phyloP scores from a whole-genome alignment of 2,329 filamentous ascomycete genomes.

The Ophiostoma sp. region DNA sequence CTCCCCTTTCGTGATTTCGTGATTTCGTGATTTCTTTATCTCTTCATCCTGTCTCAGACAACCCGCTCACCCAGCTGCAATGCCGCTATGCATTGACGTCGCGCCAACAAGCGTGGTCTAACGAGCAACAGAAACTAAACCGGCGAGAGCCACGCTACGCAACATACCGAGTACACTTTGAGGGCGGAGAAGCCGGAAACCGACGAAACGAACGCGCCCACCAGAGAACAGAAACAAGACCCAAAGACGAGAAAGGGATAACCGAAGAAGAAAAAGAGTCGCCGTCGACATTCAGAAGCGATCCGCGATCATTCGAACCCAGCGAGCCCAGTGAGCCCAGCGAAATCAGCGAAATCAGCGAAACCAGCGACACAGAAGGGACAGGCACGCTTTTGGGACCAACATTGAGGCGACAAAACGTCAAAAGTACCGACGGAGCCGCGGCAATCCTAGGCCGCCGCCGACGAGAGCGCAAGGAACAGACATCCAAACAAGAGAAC shows the following conservation, averaged over 20 bases:
- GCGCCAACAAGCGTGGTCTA: slow-evolving; percentile 17
- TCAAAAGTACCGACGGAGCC: background rate
- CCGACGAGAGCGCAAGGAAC: background rate
- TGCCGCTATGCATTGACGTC: slow-evolving; percentile 16
- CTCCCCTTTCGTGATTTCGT: background rate
- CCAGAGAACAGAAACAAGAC: background rate
- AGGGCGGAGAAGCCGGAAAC: slow-evolving; percentile 19
- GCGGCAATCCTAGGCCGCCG: background rate
- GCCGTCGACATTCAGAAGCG: background rate
- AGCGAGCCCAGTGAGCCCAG: background rate
- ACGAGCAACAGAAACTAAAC: background rate
- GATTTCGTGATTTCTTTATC: background rate
- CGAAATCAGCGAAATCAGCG: background rate
- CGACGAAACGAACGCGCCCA: background rate
- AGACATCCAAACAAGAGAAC: background rate
- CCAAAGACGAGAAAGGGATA: background rate
- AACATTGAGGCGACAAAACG: background rate
- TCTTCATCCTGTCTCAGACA: background rate
- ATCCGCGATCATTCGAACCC: background rate
- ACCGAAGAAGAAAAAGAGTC: background rate
- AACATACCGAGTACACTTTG: background rate
- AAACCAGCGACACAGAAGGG: background rate
- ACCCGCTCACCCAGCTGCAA: background rate
- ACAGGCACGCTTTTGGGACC: background rate
- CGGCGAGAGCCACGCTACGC: slow-evolving; percentile 10